phyloP scores from a whole-genome alignment of 768 basidiomycete genomes.

The Coprinopsis cinerea region DNA sequence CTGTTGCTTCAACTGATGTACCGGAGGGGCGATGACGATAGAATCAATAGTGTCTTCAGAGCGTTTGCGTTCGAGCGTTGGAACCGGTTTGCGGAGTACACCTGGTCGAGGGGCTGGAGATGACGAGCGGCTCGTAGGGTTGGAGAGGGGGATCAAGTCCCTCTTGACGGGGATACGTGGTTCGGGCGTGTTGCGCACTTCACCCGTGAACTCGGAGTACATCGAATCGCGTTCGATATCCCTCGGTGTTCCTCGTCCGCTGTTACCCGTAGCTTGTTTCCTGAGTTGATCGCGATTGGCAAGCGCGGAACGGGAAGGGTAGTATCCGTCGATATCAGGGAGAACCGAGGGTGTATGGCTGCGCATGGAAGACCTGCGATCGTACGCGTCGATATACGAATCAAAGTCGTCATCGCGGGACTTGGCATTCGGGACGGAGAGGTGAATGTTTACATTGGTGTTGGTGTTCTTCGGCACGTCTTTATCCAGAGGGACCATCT shows the following conservation, averaged over 20 bases:
- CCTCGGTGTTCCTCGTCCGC: neutral
- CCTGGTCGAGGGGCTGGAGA: neutral
- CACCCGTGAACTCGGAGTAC: constrained; percentile 66
- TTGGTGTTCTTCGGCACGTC: constrained; percentile 2
- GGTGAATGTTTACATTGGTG: neutral
- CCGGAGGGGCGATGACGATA: constrained; percentile 7
- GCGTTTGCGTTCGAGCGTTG: neutral
- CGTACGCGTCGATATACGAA: constrained; percentile 12
- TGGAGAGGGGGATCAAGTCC: constrained; percentile 16
- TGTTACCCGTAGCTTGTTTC: constrained; percentile 2
- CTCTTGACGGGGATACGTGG: constrained; percentile 67
- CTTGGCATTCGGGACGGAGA: neutral
- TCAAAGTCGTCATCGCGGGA: constrained; percentile 6
- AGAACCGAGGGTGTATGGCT: constrained; percentile 10
- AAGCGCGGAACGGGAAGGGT: neutral
- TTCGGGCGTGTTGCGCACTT: constrained; percentile 54
- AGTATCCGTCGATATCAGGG: constrained; percentile 10
- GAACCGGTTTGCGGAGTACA: constrained; percentile 2
- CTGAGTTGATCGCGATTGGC: constrained; percentile 4
- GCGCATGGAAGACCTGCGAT: constrained; percentile 3
- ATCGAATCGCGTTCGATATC: constrained; percentile 30
- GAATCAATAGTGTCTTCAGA: constrained; percentile 9
- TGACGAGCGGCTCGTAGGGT: neutral
- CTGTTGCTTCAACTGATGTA: neutral
- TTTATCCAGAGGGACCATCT: neutral